Evolutionary conservation across 805 yeast species (phyloP), one percentile per base, ranked within the genome.

Genomic region (Scheffersomyces amazonensis): DNA sequence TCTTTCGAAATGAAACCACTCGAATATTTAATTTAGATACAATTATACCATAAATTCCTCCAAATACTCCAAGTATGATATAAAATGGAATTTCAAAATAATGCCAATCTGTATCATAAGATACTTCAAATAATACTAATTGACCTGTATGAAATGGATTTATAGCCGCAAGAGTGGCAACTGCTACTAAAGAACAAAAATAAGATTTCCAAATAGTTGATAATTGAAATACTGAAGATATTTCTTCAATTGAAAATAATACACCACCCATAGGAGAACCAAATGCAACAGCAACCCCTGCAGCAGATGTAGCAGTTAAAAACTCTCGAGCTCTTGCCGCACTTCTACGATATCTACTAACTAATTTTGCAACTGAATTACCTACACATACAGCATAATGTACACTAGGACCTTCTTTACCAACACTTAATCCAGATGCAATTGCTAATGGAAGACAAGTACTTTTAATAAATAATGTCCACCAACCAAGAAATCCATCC

Each of bases 321-420:
- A 83, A 77, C 44, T 85, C 90, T 19, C 80, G 49, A 9, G 65
- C 62, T 38, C 55, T 72, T 4, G 70, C 57, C 9, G 77, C 75
- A 16, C 76, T 69, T 36, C 60, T 61, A n/a, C 64, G 58, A 47
- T 73, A 76, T 41, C 60, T 58, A 16, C 53, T 52, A 40, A 83
- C 70, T 31, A 79, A 56, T 27, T 73, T 72, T 1, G 93, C 81
- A 10, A 88, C 66, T n/a, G 80, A 75, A 50, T 81, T 80, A 0
- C 97, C 99, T n/a, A 85, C 91, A 58, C 98, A 90, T 0, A 90
- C 95, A 0, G 99, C 97, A 60, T 91, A 93, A 62, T 93, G 99
- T 10, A 93, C 99, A 50, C 91, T 81, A 2, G 99, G 99, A 0
- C 99, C 99, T 57, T 93, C 99, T 62, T 93, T 93, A 16, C 99